Percentiles rank a stretch among this genome's conserved stretches.
These are phyloP conservation scores for Syncephalis fuscata DNA, from an alignment of 371 early-diverging fungal species.

Conservation along the genomic window DNA sequence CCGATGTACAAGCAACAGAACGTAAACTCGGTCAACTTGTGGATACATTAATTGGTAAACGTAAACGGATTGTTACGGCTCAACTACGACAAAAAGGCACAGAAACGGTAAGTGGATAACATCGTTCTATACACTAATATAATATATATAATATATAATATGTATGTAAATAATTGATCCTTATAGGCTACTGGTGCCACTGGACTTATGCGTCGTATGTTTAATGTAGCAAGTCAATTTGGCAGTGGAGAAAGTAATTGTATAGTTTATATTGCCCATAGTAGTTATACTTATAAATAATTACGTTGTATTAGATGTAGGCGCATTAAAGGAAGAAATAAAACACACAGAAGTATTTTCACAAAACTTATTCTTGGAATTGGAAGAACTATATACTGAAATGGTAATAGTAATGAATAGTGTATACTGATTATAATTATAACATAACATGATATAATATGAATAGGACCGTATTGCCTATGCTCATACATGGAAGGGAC, in stretches of 20 bases:
- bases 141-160: constrained; percentile 2
- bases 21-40: constrained; percentile 35
- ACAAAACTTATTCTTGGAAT: constrained; percentile 34
- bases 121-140: background rate
- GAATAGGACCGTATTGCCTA: constrained; percentile 39
- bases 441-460: no score
- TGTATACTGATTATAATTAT: background rate
- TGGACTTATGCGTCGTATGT: constrained; percentile 21
- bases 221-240: constrained; percentile 12
- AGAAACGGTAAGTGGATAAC: constrained; percentile 11
- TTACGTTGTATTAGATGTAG: constrained; percentile 10
- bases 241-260: constrained; percentile 9
- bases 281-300: background rate
- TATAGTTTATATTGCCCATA: background rate
- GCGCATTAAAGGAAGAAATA: constrained; percentile 27
- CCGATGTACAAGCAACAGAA: constrained; percentile 37
- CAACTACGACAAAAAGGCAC: constrained; percentile 11
- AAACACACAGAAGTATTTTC: constrained; percentile 39
- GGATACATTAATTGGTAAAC: constrained; percentile 34
- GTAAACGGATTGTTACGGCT: constrained; percentile 29
- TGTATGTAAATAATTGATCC: no score
- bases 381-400: constrained; percentile 40
- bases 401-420: constrained; percentile 14
- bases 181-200: constrained; percentile 16
- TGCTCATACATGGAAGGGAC: constrained; percentile 59